A percentile compares a stretch with the other conserved stretches of the same genome.
Conservation (phyloP, 192 early-diverging fungal genomes). For the Backusella morwellensis region DNA sequence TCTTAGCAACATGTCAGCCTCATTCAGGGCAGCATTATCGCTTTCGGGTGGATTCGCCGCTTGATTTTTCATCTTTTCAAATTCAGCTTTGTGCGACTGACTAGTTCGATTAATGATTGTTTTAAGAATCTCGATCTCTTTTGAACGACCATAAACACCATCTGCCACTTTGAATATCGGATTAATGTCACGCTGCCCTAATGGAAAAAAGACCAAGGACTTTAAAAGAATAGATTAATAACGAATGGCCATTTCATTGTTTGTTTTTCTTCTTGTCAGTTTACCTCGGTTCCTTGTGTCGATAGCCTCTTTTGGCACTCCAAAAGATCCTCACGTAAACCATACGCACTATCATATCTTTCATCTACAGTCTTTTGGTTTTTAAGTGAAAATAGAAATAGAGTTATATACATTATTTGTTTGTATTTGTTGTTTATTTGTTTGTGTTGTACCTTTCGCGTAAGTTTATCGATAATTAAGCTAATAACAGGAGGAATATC, state of each 20-base stretch:
- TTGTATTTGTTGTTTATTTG: neutral
- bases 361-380: conserved; percentile 23
- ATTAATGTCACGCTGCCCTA: conserved; percentile 22
- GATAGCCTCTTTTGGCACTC: conserved; percentile 21
- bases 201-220: conserved; percentile 17
- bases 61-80: conserved; percentile 2
- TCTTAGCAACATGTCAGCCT: neutral
- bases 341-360: conserved; percentile 25
- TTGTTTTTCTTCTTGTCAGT: neutral
- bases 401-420: neutral
- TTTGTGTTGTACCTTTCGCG: conserved; percentile 16
- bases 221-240: neutral
- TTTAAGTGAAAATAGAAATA: neutral
- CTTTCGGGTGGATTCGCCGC: neutral
- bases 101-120: neutral
- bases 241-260: neutral
- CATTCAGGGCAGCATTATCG: neutral
- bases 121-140: conserved; percentile 15
- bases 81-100: neutral
- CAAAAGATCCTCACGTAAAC: conserved; percentile 21
- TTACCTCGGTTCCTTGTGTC: neutral
- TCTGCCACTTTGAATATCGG: conserved; percentile 17
- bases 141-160: conserved; percentile 12
- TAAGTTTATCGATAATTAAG: conserved; percentile 24
- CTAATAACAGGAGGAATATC: conserved; percentile 24